Base-by-base conservation (phyloP, 2,329 filamentous ascomycete genomes). In the Didymella lethalis region DNA sequence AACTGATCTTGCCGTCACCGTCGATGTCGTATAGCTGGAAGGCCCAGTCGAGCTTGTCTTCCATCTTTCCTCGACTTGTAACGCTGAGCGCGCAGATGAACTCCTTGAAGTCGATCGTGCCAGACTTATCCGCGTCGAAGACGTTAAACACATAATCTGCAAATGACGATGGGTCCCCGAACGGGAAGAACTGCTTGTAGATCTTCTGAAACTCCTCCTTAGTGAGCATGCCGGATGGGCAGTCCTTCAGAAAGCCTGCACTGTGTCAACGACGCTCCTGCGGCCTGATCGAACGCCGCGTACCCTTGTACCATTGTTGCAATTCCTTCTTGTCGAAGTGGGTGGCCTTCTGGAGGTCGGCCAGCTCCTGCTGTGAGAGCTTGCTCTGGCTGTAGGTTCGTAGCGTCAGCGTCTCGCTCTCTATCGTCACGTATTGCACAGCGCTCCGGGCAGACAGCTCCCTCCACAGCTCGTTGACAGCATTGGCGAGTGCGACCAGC, bases 201-300 rank as follows among this genome's bases (percentile, higher is more conserved):
- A 99, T 99, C 83, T 98, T 98, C 80, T 98, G 95, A 79, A 99
- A 99, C 80, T 99, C 95, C 75, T 96, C 90, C 81, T 98, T 99
- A 73, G 92, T 95, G 77, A 99, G 90, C 84, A 93, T 96, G 78
- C 95, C 95, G 41, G 91, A 93, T 4, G 95, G 95, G 80, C 95
- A 99, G 80, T 99, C 95, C 84, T 98, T 98, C 62, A 98, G 85
- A 82, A 99, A 98, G 65, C 94, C 94, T 97, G 63, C 51, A 25
- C 54, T 29, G 53, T 52, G 47, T 75, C 64, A 76, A 68, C 57
- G 44, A 54, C 38, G 25, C 11, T 23, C 38, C 25, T 7, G 8
- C 32, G 20, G 16, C 7, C 10, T 36, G 44, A 34, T 26, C 14
- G 25, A 11, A 18, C 28, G 11, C 36, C 34, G 74, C 87, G 65